Base-by-base conservation (phyloP, 2,329 filamentous ascomycete genomes). In the Hypoxylon sp. region DNA sequence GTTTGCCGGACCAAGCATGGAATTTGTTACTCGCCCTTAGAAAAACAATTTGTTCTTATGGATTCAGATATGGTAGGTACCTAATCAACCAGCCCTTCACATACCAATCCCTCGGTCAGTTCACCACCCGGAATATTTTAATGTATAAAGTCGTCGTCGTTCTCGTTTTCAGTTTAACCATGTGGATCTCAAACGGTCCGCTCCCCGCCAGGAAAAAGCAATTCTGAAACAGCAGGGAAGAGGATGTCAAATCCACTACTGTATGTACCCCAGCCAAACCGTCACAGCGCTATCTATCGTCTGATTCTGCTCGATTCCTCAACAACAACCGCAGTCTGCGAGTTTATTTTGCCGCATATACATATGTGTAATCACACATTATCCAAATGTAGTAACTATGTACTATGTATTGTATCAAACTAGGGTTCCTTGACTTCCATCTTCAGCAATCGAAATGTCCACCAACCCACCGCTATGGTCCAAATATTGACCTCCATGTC, bases 141-240 rank as follows among this genome's bases (percentile, higher is more conserved):
- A 53, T 37, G 33, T 13, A 39, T 13, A 39, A 59, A 31, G 47
- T 51, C 39, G 39, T 46, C 35, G 39, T 37, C 14, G n/a, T 14
- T 57, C 51, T 52, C 29, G 24, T 55, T 65, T 70, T 48, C 42
- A 58, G 69, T 54, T 54, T 69, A 72, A 63, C 69, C 60, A 48
- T 67, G 69, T 67, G 70, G 67, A 66, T 47, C 52, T 66, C 42
- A 48, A 67, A 66, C 65, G 67, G 64, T 60, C 65, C 64, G 69
- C 63, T 65, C 70, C 47, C 66, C 66, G 55, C 67, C 59, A 52
- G 66, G 22, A 59, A 64, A 62, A 35, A 58, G 48, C 54, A 57
- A 52, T 53, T 72, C 71, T 75, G 74, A 76, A 76, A 76, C 74
- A 63, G 14, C 73, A 71, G 63, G 72, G 63, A 58, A 71, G 26